phyloP scores from a whole-genome alignment of 225 moss, liverwort and hornwort genomes.

The Rhytidiadelphus loreus region DNA sequence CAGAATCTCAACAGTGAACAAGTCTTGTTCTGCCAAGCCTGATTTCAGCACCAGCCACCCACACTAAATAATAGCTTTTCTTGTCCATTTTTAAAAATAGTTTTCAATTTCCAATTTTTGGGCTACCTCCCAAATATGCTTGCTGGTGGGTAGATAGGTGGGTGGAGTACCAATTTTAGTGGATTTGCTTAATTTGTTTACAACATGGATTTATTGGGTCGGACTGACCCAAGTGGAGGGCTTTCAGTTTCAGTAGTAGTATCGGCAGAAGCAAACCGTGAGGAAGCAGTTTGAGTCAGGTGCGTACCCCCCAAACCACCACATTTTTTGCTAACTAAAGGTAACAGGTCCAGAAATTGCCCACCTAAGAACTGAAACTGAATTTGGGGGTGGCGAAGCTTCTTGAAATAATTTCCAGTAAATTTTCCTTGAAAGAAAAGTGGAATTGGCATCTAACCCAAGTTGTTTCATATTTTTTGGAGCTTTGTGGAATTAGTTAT shows the following conservation, averaged over 20 bases:
- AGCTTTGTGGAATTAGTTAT: too few species aligned
- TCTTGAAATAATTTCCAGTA: too few species aligned
- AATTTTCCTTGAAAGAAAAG: too few species aligned
- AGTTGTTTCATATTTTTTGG: too few species aligned
- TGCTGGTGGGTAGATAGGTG: background rate
- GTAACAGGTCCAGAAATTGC: too few species aligned
- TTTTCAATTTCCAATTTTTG: background rate
- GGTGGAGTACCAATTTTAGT: background rate
- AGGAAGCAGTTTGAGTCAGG: background rate
- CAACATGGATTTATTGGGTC: background rate
- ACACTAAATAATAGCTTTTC: background rate
- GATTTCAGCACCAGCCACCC: background rate
- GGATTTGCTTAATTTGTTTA: too few species aligned
- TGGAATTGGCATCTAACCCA: too few species aligned
- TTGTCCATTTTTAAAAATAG: background rate
- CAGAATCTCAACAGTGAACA: background rate
- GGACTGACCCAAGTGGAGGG: background rate
- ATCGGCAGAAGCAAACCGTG: rapidly evolving
- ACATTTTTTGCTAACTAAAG: too few species aligned
- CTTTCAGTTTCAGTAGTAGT: too few species aligned
- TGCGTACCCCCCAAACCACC: too few species aligned
- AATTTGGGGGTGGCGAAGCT: too few species aligned
- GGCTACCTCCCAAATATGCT: background rate
- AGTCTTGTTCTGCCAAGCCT: background rate
- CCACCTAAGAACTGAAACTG: too few species aligned